Percentiles rank a stretch among this genome's conserved stretches.
phyloP scores from a whole-genome alignment of 1,139 yeast species.

The Komagataea norvegica region DNA sequence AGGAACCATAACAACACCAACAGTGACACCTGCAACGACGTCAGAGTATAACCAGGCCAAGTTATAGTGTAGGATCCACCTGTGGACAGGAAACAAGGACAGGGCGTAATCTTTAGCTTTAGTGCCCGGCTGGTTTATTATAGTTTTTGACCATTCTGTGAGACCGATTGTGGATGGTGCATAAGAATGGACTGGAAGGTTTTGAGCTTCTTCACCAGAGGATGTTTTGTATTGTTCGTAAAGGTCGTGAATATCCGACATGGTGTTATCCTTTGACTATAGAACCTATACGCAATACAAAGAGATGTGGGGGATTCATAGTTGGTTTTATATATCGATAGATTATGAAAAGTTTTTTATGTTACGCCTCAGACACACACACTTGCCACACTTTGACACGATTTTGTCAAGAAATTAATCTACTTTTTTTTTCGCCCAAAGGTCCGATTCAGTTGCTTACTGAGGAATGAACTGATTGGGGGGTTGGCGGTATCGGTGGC shows the following conservation, averaged over 20 bases:
- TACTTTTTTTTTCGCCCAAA: neutral
- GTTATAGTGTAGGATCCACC: slow-evolving; percentile 85
- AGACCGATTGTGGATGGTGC: slow-evolving; percentile 38
- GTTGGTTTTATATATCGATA: too few relatives aligned
- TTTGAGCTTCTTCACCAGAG: slow-evolving; percentile 1
- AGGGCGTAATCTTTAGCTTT: slow-evolving; percentile 41
- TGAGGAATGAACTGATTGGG: too few relatives aligned
- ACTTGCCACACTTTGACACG: slow-evolving; percentile 14
- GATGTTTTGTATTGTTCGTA: slow-evolving; percentile 8
- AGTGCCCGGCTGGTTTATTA: slow-evolving; percentile 39
- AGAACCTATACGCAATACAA: neutral
- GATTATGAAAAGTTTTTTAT: slow-evolving; percentile 1
- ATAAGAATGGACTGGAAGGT: slow-evolving; percentile 29
- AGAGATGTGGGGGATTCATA: too few relatives aligned
- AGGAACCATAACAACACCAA: slow-evolving; percentile 89
- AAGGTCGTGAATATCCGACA: slow-evolving; percentile 12
- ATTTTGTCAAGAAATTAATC: neutral
- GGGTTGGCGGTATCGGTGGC: too few relatives aligned
- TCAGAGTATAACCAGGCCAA: slow-evolving; percentile 76
- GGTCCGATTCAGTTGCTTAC: slow-evolving; percentile 1
- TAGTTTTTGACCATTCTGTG: slow-evolving; percentile 38
- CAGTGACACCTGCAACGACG: slow-evolving; percentile 87
- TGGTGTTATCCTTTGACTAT: neutral
- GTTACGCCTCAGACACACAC: slow-evolving; percentile 6
- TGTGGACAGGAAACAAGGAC: slow-evolving; percentile 71